These are phyloP conservation scores for Aspergillus felis DNA, from an alignment of 2,329 filamentous ascomycete genomes.

Conservation along the genomic window DNA sequence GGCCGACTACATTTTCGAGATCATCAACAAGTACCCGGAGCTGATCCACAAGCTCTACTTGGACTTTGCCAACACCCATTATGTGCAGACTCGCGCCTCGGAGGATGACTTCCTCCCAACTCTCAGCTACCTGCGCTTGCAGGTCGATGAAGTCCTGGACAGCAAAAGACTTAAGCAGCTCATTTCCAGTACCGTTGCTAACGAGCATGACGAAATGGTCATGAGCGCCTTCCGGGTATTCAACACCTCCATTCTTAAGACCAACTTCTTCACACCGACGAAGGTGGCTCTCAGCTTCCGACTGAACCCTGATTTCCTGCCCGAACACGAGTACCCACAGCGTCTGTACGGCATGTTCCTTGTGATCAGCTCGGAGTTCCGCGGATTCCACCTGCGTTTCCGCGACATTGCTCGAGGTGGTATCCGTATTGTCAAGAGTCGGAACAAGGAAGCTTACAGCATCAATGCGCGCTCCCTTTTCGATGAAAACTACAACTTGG, in stretches of 20 bases:
- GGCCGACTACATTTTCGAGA: slow-evolving; percentile 95
- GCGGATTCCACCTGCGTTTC: slow-evolving; percentile 96
- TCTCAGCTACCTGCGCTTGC: slow-evolving; percentile 62
- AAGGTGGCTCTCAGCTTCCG: slow-evolving; percentile 98
- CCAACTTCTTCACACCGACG: slow-evolving; percentile 95
- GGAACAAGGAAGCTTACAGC: slow-evolving; percentile 89
- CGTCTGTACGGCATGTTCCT: slow-evolving; percentile 98
- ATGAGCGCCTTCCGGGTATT: slow-evolving; percentile 96
- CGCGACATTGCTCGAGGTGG: slow-evolving; percentile 94
- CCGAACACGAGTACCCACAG: slow-evolving; percentile 86
- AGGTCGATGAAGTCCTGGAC: slow-evolving; percentile 70
- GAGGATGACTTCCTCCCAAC: slow-evolving; percentile 68
- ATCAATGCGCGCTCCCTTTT: slow-evolving; percentile 97
- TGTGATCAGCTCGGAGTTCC: slow-evolving; percentile 92
- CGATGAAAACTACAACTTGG: slow-evolving; percentile 97
- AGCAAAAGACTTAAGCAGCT: slow-evolving; percentile 69
- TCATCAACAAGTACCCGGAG: slow-evolving; percentile 85
- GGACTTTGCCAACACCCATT: slow-evolving; percentile 85
- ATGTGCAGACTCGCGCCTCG: slow-evolving; percentile 61
- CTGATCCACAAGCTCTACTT: slow-evolving; percentile 86
- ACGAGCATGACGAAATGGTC: slow-evolving; percentile 97
- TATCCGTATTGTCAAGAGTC: slow-evolving; percentile 97
- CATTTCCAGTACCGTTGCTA: slow-evolving; percentile 75
- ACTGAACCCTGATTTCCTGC: slow-evolving; percentile 74
- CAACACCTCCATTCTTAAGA: slow-evolving; percentile 91